Evolutionary conservation across 2,329 filamentous ascomycete genomes (phyloP).

Genomic region (Colletotrichum acutatum): DNA sequence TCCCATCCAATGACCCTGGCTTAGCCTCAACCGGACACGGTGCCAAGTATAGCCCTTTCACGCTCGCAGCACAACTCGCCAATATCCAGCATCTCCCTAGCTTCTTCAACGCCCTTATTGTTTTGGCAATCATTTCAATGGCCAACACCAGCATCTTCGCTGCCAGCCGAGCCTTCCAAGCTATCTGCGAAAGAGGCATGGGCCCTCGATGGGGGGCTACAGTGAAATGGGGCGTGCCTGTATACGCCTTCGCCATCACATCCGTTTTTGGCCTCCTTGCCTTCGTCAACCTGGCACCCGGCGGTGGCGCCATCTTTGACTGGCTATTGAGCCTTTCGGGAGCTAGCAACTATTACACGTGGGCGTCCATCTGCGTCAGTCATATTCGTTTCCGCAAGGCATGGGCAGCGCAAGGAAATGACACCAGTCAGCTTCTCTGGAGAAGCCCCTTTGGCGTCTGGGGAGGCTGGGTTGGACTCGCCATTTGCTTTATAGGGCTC

Average conservation of each 20-base stretch:
- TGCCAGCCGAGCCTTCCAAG: slow-evolving; percentile 48
- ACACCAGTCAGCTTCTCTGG: slow-evolving; percentile 46
- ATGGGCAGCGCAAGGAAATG: slow-evolving; percentile 50
- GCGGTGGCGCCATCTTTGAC: slow-evolving; percentile 52
- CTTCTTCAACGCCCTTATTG: slow-evolving; percentile 50
- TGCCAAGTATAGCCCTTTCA: slow-evolving; percentile 42
- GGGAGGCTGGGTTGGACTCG: slow-evolving; percentile 40
- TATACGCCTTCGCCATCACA: slow-evolving; percentile 52
- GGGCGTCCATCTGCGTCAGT: slow-evolving; percentile 57
- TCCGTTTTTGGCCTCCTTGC: slow-evolving; percentile 54
- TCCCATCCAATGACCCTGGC: slow-evolving; percentile 55
- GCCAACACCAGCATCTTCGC: slow-evolving; percentile 54
- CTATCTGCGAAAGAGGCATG: slow-evolving; percentile 49
- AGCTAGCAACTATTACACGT: slow-evolving; percentile 59
- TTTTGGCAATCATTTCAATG: slow-evolving; percentile 49
- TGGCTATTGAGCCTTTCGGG: slow-evolving; percentile 60
- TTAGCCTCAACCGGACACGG: slow-evolving; percentile 45
- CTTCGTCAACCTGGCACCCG: slow-evolving; percentile 52
- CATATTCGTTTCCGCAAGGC: slow-evolving; percentile 58
- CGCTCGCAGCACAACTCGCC: slow-evolving; percentile 42
- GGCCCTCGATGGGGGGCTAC: slow-evolving; percentile 43
- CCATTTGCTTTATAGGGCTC: slow-evolving; percentile 44
- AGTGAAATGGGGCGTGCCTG: slow-evolving; percentile 52
- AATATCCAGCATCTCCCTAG: slow-evolving; percentile 41
- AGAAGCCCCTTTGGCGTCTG: slow-evolving; percentile 43